Evolutionary conservation across 208 protist genomes (phyloP).

Genomic region (Acanthamoeba castellanii): DNA sequence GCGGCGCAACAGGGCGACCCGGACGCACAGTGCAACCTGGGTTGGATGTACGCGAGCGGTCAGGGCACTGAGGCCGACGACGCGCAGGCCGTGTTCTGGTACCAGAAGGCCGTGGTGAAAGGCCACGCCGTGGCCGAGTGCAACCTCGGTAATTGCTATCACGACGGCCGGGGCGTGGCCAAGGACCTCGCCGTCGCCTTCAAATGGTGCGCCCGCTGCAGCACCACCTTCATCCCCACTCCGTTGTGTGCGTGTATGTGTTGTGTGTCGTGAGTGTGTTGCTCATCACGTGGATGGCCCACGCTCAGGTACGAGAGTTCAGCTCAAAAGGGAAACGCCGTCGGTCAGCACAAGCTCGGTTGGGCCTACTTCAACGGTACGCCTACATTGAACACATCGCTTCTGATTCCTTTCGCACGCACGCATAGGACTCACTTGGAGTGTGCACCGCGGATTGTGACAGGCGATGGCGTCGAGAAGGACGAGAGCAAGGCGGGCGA

Average conservation of each 20-base stretch:
- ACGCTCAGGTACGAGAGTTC: constrained; percentile 11
- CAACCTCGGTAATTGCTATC: constrained; percentile 70
- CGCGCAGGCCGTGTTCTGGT: constrained; percentile 61
- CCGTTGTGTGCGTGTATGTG: not conserved
- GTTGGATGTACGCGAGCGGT: constrained; percentile 64
- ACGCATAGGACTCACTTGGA: not conserved
- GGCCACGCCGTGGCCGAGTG: constrained; percentile 59
- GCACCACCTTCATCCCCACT: not conserved
- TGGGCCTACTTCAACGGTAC: constrained; percentile 66
- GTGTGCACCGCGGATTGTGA: not conserved
- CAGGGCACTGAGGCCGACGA: constrained; percentile 62
- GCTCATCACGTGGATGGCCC: too few species aligned
- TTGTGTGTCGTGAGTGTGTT: too few species aligned
- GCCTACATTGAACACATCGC: not conserved
- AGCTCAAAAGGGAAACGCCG: constrained; percentile 41
- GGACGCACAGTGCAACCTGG: constrained; percentile 71
- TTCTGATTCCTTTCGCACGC: not conserved
- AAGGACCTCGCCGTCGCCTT: constrained; percentile 59
- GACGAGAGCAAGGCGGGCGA: constrained; percentile 23
- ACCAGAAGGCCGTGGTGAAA: constrained; percentile 54
- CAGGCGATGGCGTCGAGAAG: constrained; percentile 57
- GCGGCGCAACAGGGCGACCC: constrained; percentile 55
- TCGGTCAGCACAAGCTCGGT: constrained; percentile 53
- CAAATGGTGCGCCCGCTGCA: constrained; percentile 6
- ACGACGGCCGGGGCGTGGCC: constrained; percentile 42